Evolutionary conservation across 371 early-diverging fungal species (phyloP), one percentile per base, ranked within the genome.

Genomic region (Apophysomyces ossiformis): DNA sequence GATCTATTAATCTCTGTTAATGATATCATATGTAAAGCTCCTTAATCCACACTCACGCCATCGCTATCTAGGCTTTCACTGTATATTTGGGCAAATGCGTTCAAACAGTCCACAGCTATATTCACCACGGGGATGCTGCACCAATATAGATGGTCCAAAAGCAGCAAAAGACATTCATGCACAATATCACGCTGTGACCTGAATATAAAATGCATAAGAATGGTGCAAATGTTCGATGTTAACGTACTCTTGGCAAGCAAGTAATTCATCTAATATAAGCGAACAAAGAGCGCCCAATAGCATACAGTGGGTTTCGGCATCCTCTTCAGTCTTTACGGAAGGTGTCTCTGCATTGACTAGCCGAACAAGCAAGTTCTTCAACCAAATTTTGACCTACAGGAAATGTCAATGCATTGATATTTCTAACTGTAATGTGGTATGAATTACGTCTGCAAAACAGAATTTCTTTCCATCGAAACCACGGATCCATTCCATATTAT

Each of bases 71-170:
- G 71, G 32, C 79, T 70, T 65, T 79, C 79, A 37, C 68, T 70
- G 58, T 86, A 87, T 61, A 87, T 83, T 44, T 88, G 83, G 1
- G 93, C 89, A 50, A 93, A 74, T 0, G 89, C 69, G 18, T 77
- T 81, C n/a, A 93, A 70, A 37, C 91, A 88, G 68, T 92, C 91
- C 8, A 85, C 78, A 1, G 89, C 87, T 8, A 87, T 85, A 64
- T 84, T 82, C 1, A 92, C 88, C 37, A 90, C 76, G 3, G 86
- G 72, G 2, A 87, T 66, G 57, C 85, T 86, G 44, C 80, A 78
- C 81, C 85, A 83, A 50, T 90, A 89, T 50, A 94, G 73, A 60
- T 91, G 89, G 66, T 90, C 88, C 32, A 92, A 70, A n/a, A 94
- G 66, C 15, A 78, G 70, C 21, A 74, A 47, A 16, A 94, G 68